Conservation (phyloP, 495 filamentous ascomycete genomes). For the Xylaria nigripes region DNA sequence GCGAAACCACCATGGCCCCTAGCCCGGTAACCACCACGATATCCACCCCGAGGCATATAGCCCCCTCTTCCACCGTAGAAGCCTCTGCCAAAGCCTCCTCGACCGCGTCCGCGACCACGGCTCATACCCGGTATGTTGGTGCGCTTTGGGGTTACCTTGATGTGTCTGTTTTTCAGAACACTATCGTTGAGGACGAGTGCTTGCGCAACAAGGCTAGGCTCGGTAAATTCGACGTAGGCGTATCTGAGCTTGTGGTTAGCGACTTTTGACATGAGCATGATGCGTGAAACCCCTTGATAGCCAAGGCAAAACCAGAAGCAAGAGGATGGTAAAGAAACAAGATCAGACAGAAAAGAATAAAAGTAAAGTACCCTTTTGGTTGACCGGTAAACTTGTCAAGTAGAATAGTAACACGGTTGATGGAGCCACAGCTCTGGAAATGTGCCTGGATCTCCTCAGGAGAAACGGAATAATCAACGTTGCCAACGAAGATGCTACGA, state of each 20-base stretch:
- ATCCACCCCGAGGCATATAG: slow-evolving; percentile 59
- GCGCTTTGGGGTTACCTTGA: slow-evolving; percentile 97
- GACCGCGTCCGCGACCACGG: slow-evolving; percentile 64
- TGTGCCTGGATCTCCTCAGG: slow-evolving; percentile 99
- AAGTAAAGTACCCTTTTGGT: slow-evolving; percentile 73
- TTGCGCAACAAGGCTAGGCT: slow-evolving; percentile 86
- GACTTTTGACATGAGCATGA: not conserved
- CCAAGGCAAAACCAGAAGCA: too few species aligned
- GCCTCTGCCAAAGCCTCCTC: slow-evolving; percentile 50
- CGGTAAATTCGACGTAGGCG: slow-evolving; percentile 97
- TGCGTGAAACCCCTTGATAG: not conserved
- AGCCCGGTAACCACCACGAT: slow-evolving; percentile 73
- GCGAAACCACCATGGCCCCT: slow-evolving; percentile 66
- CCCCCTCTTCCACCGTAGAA: slow-evolving; percentile 54
- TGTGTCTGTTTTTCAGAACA: slow-evolving; percentile 84
- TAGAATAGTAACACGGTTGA: slow-evolving; percentile 96
- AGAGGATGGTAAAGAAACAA: not conserved
- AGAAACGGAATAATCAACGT: slow-evolving; percentile 96
- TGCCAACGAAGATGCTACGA: slow-evolving; percentile 95
- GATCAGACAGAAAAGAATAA: not conserved
- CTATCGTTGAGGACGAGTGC: slow-evolving; percentile 95
- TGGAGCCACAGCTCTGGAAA: slow-evolving; percentile 94
- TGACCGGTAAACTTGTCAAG: slow-evolving; percentile 97
- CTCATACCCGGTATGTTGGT: slow-evolving; percentile 95
- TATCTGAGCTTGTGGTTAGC: slow-evolving; percentile 61